Conservation (phyloP, 2,329 filamentous ascomycete species). For the Basipetospora chlamydospora region DNA sequence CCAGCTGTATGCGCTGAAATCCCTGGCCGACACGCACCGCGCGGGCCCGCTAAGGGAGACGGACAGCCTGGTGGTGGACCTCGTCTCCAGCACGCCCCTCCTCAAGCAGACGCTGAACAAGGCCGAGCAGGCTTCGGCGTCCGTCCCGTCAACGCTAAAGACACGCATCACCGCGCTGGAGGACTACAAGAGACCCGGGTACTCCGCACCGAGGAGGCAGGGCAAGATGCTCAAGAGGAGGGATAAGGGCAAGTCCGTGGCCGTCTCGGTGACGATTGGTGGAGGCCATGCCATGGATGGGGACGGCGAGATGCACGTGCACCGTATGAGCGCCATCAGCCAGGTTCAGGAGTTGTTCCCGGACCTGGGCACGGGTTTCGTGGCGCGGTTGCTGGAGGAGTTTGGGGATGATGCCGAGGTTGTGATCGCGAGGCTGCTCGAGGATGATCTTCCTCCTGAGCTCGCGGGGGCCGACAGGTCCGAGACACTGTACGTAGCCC, state of each 20-base stretch:
- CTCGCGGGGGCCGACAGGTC: slow-evolving; percentile 48
- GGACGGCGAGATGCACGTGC: slow-evolving; percentile 48
- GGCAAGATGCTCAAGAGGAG: slow-evolving; percentile 37
- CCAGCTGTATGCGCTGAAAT: slow-evolving; percentile 68
- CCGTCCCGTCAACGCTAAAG: slow-evolving; percentile 39
- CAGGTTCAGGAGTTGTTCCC: slow-evolving; percentile 93
- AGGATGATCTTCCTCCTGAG: slow-evolving; percentile 57
- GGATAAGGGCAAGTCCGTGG: slow-evolving; percentile 50
- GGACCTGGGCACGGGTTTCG: slow-evolving; percentile 68
- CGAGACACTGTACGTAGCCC: slow-evolving; percentile 40
- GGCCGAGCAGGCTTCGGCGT: slow-evolving; percentile 31
- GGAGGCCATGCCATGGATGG: slow-evolving; percentile 20
- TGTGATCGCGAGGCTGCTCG: slow-evolving; percentile 68
- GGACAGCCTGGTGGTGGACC: slow-evolving; percentile 63
- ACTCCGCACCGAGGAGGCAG: slow-evolving; percentile 32
- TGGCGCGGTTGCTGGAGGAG: slow-evolving; percentile 64
- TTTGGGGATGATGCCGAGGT: slow-evolving; percentile 66
- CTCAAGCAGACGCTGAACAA: slow-evolving; percentile 46
- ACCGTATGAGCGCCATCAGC: slow-evolving; percentile 70
- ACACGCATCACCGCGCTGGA: slow-evolving; percentile 47
- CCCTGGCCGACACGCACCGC: slow-evolving; percentile 51
- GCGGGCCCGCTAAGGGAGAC: slow-evolving; percentile 39
- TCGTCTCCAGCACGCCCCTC: slow-evolving; percentile 69
- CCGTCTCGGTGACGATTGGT: slow-evolving; percentile 12
- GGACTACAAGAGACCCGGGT: slow-evolving; percentile 42